These are phyloP conservation scores for Sugiyamaella marilandica DNA, from an alignment of 805 yeast species.

Conservation along the genomic window DNA sequence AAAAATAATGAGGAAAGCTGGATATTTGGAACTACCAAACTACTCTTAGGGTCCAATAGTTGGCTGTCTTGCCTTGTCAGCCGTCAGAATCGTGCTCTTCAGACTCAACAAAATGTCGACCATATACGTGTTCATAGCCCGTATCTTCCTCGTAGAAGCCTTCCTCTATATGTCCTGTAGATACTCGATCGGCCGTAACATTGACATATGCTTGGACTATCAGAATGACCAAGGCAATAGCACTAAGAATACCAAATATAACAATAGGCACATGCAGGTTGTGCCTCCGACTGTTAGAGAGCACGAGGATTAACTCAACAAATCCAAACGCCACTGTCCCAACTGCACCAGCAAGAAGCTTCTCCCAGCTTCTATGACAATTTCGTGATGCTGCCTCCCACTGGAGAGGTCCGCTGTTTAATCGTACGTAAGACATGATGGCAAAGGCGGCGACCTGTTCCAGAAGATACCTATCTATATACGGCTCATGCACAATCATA, in stretches of 20 bases:
- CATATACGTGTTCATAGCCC: background rate
- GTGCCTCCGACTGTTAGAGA: background rate
- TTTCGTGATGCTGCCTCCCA: background rate
- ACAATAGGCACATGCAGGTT: background rate
- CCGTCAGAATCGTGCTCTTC: background rate
- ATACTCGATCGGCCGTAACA: background rate
- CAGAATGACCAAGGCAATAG: background rate
- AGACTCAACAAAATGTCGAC: background rate
- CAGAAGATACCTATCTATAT: too few species aligned
- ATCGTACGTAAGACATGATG: background rate
- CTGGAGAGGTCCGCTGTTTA: background rate
- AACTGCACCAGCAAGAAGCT: background rate
- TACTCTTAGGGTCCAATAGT: too few species aligned
- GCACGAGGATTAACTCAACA: background rate
- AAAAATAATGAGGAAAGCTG: too few species aligned
- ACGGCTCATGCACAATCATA: too few species aligned
- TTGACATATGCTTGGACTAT: background rate
- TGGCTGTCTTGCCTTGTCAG: too few species aligned
- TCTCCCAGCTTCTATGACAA: background rate
- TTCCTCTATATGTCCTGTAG: background rate
- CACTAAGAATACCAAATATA: background rate
- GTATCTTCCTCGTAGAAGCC: slow-evolving; percentile 2
- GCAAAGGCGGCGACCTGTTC: background rate
- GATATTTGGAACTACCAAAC: too few species aligned
- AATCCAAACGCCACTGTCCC: background rate